Base-by-base conservation (phyloP, 2,329 filamentous ascomycete genomes). In the Ustulina deusta region DNA sequence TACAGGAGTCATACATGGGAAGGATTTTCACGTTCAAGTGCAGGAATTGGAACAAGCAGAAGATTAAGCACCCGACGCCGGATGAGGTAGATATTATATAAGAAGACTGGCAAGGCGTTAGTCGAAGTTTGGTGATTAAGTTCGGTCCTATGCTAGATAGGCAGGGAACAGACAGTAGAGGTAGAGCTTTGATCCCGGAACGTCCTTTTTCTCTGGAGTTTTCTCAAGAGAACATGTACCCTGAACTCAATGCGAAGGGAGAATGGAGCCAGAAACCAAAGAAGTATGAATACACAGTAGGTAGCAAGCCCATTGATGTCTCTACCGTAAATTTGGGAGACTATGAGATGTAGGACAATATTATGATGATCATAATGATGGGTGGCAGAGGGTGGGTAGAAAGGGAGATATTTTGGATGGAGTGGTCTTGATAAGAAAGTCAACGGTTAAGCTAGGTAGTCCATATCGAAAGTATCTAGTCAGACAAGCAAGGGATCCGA, bases 41-140 rank as follows among this genome's bases (percentile, higher is more conserved):
- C 13, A 38, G 17, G 2, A 56, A 29, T 40, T 52, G 38, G n/a
- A 44, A 62, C 20, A 13, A n/a, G 7, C 3, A 27, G 17, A 32
- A 22, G 25, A 46, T 20, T 15, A 46, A 49, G n/a, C 10, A 25
- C 40, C 22, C n/a, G 38, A 20, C 27, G 17, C 59, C n/a, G 29
- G 46, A 62, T 38, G 52, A 61, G 57, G 17, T 49, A 40, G 44
- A 51, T 55, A 62, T 61, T 58, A 63, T 48, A 32, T 20, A 29
- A 38, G 17, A 52, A 34, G 22, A 13, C 51, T 64, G 44, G 44
- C 20, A 48, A 15, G 22, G 20, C 22, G 46, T 61, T 64, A 59
- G 61, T 59, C 27, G 52, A 55, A 55, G 38, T 32, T 55, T 55
- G 25, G 52, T 38, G 11, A 56, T 55, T 64, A 55, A 25, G 48